Conservation (phyloP, 768 basidiomycete species). For the Suillus lakei region DNA sequence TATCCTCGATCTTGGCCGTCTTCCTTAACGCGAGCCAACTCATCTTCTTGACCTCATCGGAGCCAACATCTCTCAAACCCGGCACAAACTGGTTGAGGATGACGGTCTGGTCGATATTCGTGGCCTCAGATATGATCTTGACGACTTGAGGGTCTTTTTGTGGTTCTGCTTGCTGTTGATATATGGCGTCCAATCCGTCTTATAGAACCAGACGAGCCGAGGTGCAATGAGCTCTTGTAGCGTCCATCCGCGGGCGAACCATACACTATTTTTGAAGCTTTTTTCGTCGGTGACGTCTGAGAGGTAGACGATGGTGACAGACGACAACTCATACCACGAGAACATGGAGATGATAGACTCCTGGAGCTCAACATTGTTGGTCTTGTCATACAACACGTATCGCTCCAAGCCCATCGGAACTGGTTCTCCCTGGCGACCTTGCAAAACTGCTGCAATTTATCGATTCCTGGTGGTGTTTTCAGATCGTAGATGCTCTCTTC, state of each 20-base stretch:
- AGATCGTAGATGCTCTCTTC: neutral
- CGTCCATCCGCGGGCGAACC: constrained; percentile 11
- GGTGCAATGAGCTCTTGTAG: constrained; percentile 10
- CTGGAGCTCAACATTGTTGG: constrained; percentile 27
- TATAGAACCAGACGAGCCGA: constrained; percentile 6
- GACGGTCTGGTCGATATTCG: constrained; percentile 20
- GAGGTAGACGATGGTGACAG: constrained; percentile 25
- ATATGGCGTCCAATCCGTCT: constrained; percentile 7
- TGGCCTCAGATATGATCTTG: constrained; percentile 17
- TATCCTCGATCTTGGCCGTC: constrained; percentile 35
- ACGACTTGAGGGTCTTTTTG: constrained; percentile 28
- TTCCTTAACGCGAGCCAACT: constrained; percentile 32
- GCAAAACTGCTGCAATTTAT: constrained; percentile 31
- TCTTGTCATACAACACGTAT: constrained; percentile 28
- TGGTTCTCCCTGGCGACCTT: constrained; percentile 22
- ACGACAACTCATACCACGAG: constrained; percentile 27
- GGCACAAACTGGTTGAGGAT: constrained; percentile 28
- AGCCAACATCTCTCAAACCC: constrained; percentile 17
- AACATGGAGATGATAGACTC: constrained; percentile 33
- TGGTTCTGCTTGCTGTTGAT: constrained; percentile 19
- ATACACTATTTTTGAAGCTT: constrained; percentile 6
- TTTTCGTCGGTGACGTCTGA: constrained; percentile 6
- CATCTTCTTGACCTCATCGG: constrained; percentile 27
- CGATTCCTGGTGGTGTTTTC: neutral
- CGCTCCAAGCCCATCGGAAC: constrained; percentile 22